Evolutionary conservation across 2,329 filamentous ascomycete genomes (phyloP).

Genomic region (Trichoderma atroviride): DNA sequence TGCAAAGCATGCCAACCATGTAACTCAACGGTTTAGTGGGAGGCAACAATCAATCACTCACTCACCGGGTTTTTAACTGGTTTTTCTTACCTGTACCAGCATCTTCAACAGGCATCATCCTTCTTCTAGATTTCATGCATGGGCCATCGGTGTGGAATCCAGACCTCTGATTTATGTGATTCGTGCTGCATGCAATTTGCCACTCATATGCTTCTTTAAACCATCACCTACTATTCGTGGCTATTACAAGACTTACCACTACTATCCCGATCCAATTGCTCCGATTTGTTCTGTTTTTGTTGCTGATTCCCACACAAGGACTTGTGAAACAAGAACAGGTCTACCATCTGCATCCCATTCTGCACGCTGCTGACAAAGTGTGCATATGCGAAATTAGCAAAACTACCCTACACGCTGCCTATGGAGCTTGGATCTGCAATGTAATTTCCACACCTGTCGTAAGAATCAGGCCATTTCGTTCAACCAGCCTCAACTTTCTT

Average conservation of each 20-base stretch:
- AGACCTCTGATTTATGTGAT: slow-evolving; percentile 1
- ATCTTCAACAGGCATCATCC: slow-evolving; percentile 2
- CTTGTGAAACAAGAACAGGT: not conserved
- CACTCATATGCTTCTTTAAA: not conserved
- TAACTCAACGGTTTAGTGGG: not conserved
- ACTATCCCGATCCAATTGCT: not conserved
- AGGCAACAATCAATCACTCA: not conserved
- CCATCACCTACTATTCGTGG: no score
- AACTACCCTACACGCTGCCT: slow-evolving; percentile 8
- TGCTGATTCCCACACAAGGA: not conserved
- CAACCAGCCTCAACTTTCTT: not conserved
- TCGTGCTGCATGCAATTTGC: not conserved
- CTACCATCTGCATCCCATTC: not conserved
- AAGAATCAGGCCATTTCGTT: slow-evolving; percentile 17
- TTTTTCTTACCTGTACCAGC: not conserved
- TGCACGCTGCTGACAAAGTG: not conserved
- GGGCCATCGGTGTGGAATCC: not conserved
- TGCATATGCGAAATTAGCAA: not conserved
- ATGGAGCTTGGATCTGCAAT: slow-evolving; percentile 2
- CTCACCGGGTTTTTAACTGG: not conserved
- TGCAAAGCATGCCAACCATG: not conserved
- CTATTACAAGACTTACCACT: not conserved
- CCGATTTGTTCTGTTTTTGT: not conserved
- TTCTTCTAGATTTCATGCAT: not conserved
- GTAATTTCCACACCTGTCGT: slow-evolving; percentile 13